Percentiles rank a stretch among this genome's conserved stretches.
phyloP scores from a whole-genome alignment of 139 green algal genomes.

The Picochlorum sp. region DNA sequence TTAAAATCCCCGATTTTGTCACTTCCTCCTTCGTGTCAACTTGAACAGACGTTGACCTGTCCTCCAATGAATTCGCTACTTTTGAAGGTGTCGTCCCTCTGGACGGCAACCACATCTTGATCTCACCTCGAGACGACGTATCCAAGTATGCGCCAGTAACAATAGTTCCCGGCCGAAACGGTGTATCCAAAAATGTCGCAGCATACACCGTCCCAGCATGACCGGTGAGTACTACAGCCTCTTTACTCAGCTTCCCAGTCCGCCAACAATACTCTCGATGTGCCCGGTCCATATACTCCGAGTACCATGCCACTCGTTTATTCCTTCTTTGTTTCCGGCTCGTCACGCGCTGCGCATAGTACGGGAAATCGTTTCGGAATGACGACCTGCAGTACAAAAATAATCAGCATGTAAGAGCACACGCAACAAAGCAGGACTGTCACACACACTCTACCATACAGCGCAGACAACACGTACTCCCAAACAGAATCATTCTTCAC shows the following conservation, averaged over 20 bases:
- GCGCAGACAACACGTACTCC: not conserved
- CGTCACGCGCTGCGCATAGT: not conserved
- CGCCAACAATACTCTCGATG: constrained; percentile 5
- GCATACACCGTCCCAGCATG: constrained; percentile 1
- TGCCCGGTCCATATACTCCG: not conserved
- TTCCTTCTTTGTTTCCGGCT: not conserved
- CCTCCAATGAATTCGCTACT: not conserved
- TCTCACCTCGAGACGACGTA: not conserved
- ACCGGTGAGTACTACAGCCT: not conserved
- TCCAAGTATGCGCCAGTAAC: not conserved
- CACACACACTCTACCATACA: not conserved
- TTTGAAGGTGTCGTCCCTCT: not conserved
- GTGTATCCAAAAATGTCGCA: not conserved
- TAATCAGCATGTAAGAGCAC: not conserved
- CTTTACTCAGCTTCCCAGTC: constrained; percentile 1
- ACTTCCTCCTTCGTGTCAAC: not conserved
- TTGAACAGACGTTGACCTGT: not conserved
- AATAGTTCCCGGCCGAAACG: not conserved
- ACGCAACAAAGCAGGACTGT: not conserved
- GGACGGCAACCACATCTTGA: not conserved
- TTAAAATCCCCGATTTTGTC: not conserved
- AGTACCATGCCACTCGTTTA: not conserved
- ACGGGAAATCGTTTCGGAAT: not conserved
- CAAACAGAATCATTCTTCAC: not conserved
- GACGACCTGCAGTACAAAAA: not conserved